Conservation (phyloP, 306 rosid species). For the Sicyos edulis region DNA sequence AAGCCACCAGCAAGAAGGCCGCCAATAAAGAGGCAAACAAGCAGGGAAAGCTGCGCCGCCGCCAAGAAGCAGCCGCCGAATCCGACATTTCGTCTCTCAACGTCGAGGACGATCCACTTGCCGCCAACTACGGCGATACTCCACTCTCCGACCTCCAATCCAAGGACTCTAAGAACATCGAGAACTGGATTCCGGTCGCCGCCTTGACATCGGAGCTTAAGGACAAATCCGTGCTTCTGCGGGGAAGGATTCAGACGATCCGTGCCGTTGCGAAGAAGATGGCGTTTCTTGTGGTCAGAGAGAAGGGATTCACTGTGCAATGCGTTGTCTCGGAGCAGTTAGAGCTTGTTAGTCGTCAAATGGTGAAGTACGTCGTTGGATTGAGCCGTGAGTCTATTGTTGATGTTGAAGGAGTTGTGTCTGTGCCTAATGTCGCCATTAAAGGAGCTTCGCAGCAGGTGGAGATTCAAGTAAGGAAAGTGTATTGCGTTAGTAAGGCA, state of each 20-base stretch:
- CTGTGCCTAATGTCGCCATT: constrained; percentile 48
- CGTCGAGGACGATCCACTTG: constrained; percentile 59
- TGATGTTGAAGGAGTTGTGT: constrained; percentile 61
- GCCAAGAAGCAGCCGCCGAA: constrained; percentile 42
- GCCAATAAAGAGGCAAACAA: constrained; percentile 85
- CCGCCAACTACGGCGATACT: constrained; percentile 59
- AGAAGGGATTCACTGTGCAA: constrained; percentile 69
- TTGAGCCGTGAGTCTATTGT: constrained; percentile 78
- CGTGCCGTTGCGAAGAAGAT: constrained; percentile 87
- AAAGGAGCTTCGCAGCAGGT: constrained; percentile 87
- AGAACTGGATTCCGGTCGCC: constrained; percentile 50
- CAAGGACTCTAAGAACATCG: constrained; percentile 30
- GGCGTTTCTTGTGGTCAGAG: constrained; percentile 69
- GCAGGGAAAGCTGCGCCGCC: constrained; percentile 72
- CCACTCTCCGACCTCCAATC: constrained; percentile 66
- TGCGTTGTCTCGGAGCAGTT: constrained; percentile 66
- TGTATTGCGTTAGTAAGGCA: constrained; percentile 61
- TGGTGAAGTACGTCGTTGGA: constrained; percentile 66
- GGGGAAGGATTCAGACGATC: constrained; percentile 72
- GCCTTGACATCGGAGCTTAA: constrained; percentile 32
- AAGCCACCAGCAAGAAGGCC: constrained; percentile 59
- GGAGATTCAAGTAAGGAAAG: constrained; percentile 76
- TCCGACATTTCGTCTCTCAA: constrained; percentile 34
- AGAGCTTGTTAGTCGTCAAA: constrained; percentile 66
- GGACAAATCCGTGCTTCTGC: constrained; percentile 40